phyloP scores from a whole-genome alignment of 768 basidiomycete genomes.

The Russula vinacea region DNA sequence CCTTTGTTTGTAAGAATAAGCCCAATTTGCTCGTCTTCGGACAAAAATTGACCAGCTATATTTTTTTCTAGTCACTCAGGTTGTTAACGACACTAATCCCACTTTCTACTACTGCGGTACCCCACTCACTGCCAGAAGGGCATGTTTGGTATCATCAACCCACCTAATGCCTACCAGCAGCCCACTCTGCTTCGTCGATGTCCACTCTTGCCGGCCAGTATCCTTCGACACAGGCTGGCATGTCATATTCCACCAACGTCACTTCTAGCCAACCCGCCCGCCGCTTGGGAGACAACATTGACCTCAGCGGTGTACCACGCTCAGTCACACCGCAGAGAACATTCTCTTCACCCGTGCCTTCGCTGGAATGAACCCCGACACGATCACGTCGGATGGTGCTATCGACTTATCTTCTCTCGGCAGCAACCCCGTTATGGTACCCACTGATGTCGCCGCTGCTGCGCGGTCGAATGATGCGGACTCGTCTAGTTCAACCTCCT shows the following conservation, averaged over 20 bases:
- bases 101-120: constrained; percentile 72
- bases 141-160: constrained; percentile 83
- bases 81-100: constrained; percentile 71
- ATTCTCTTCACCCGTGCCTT: constrained; percentile 48
- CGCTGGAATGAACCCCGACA: constrained; percentile 51
- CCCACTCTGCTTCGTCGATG: constrained; percentile 54
- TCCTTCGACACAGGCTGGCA: constrained; percentile 56
- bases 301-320: constrained; percentile 54
- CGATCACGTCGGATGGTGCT: constrained; percentile 48
- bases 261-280: constrained; percentile 47
- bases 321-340: constrained; percentile 53
- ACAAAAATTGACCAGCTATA: constrained; percentile 29
- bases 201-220: constrained; percentile 38
- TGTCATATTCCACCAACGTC: constrained; percentile 47
- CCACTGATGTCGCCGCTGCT: constrained; percentile 52
- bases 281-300: constrained; percentile 59
- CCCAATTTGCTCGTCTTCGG: neutral
- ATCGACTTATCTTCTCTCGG: constrained; percentile 47
- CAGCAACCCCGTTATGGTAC: constrained; percentile 54
- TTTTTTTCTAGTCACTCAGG: constrained; percentile 52
- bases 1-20: constrained; percentile 51
- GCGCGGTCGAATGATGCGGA: constrained; percentile 36
- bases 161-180: constrained; percentile 47
- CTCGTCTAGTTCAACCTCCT: constrained; percentile 29
- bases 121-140: constrained; percentile 72